phyloP scores from a whole-genome alignment of 441 rosid species.

The Daphne laureola region DNA sequence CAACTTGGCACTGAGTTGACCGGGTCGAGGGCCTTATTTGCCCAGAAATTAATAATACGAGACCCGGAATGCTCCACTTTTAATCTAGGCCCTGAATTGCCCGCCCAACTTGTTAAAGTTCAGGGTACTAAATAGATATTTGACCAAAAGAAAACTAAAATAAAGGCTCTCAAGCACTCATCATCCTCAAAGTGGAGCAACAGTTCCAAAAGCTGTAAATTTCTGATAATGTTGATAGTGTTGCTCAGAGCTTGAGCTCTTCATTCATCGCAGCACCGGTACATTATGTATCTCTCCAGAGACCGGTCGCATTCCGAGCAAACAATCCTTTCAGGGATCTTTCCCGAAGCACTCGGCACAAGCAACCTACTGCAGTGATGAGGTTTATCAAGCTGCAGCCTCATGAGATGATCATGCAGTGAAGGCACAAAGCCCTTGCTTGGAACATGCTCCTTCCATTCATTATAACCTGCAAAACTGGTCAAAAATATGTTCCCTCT shows the following conservation, averaged over 20 bases:
- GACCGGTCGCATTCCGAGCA: conserved; percentile 53
- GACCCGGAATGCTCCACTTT: too few relatives aligned
- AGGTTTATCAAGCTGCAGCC: conserved; percentile 29
- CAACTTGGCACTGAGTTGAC: too few relatives aligned
- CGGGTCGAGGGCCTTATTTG: too few relatives aligned
- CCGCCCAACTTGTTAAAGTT: too few relatives aligned
- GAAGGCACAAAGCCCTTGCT: conserved; percentile 42
- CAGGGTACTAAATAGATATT: too few relatives aligned
- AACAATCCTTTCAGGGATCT: conserved; percentile 40
- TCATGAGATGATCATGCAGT: conserved; percentile 35
- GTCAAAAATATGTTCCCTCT: conserved; percentile 35
- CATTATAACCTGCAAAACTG: conserved; percentile 26
- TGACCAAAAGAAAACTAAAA: too few relatives aligned
- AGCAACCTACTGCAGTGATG: conserved; percentile 54
- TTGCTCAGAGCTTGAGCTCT: not conserved
- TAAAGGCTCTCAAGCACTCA: too few relatives aligned
- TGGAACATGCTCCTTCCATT: conserved; percentile 35
- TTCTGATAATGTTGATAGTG: too few relatives aligned
- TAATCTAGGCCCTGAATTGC: too few relatives aligned
- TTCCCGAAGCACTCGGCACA: conserved; percentile 41
- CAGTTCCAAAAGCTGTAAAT: too few relatives aligned
- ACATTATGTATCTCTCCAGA: conserved; percentile 60
- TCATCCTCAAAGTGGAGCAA: too few relatives aligned
- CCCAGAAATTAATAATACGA: too few relatives aligned
- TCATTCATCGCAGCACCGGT: conserved; percentile 60